A percentile compares a stretch with the other conserved stretches of the same genome.
phyloP scores from a whole-genome alignment of 495 filamentous ascomycete species.

The Aspergillus asperescens region DNA sequence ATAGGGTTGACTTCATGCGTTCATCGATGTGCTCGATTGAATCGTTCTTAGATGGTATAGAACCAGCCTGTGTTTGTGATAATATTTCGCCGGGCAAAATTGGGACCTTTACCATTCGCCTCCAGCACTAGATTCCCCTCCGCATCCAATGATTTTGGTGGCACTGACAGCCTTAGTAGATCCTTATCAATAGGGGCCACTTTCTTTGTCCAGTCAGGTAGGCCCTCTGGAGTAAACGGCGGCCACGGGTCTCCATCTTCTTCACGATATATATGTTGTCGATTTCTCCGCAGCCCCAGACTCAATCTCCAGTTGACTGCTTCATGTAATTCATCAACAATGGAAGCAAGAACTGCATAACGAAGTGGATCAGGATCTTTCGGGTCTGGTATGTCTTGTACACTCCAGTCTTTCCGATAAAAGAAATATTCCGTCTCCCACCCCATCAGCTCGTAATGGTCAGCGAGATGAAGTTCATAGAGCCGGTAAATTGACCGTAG shows the following conservation, averaged over 20 bases:
- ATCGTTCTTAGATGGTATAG: constrained; percentile 20
- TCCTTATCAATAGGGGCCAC: constrained; percentile 23
- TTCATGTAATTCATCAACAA: constrained; percentile 32
- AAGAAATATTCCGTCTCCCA: constrained; percentile 38
- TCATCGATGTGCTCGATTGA: too few relatives aligned
- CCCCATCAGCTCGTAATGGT: constrained; percentile 22
- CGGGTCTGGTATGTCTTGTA: constrained; percentile 31
- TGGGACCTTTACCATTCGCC: constrained; percentile 15
- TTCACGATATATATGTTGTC: constrained; percentile 26
- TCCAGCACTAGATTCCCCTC: constrained; percentile 27
- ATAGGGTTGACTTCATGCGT: neutral
- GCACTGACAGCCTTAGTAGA: constrained; percentile 14
- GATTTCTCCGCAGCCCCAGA: constrained; percentile 31
- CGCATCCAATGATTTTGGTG: constrained; percentile 12
- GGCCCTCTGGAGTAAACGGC: constrained; percentile 20
- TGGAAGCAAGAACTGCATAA: constrained; percentile 36
- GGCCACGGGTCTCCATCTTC: constrained; percentile 20
- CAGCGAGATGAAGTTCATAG: constrained; percentile 30
- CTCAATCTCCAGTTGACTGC: constrained; percentile 38
- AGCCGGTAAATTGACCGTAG: constrained; percentile 37
- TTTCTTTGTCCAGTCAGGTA: constrained; percentile 20
- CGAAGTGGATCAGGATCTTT: constrained; percentile 31
- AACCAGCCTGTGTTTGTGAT: constrained; percentile 29
- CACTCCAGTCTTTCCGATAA: constrained; percentile 24
- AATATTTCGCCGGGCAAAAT: constrained; percentile 30